Evolutionary conservation across 495 filamentous ascomycete genomes (phyloP).

Genomic region (Penicillium turbatum): DNA sequence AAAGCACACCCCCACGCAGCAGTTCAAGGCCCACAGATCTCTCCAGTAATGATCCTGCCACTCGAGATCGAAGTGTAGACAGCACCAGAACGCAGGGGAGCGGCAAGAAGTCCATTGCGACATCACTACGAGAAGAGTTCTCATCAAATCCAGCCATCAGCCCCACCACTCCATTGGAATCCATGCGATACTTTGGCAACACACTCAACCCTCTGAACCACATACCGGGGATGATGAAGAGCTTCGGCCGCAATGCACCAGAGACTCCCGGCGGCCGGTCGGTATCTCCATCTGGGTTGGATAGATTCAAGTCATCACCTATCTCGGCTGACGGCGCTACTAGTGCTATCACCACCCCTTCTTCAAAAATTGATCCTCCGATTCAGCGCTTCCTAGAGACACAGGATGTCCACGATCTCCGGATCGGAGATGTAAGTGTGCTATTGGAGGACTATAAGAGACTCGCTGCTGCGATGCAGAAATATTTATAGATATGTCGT

Average conservation of each 20-base stretch:
- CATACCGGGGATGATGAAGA: slow-evolving; percentile 67
- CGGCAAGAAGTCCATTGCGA: slow-evolving; percentile 26
- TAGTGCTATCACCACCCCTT: slow-evolving; percentile 9
- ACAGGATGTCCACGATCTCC: slow-evolving; percentile 71
- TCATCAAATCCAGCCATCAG: slow-evolving; percentile 23
- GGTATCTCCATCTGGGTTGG: slow-evolving; percentile 28
- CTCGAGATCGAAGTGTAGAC: slow-evolving; percentile 72
- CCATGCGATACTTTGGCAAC: slow-evolving; percentile 77
- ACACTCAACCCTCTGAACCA: slow-evolving; percentile 81
- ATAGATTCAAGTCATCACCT: slow-evolving; percentile 28
- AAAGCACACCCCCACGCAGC: slow-evolving; percentile 27
- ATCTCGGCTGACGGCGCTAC: slow-evolving; percentile 19
- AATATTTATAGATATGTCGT: slow-evolving; percentile 41
- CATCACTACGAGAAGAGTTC: slow-evolving; percentile 26
- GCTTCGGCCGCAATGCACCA: slow-evolving; percentile 62
- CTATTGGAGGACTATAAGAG: slow-evolving; percentile 85
- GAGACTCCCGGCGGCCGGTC: slow-evolving; percentile 26
- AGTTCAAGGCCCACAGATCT: slow-evolving; percentile 47
- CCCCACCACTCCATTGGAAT: slow-evolving; percentile 62
- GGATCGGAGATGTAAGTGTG: slow-evolving; percentile 73
- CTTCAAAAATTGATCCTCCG: slow-evolving; percentile 59
- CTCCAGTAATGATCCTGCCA: slow-evolving; percentile 55
- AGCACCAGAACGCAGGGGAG: slow-evolving; percentile 59
- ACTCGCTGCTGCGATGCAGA: slow-evolving; percentile 50
- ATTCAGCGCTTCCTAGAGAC: slow-evolving; percentile 77